Conservation (phyloP, 768 basidiomycete species). For the Lactarius vividus region DNA sequence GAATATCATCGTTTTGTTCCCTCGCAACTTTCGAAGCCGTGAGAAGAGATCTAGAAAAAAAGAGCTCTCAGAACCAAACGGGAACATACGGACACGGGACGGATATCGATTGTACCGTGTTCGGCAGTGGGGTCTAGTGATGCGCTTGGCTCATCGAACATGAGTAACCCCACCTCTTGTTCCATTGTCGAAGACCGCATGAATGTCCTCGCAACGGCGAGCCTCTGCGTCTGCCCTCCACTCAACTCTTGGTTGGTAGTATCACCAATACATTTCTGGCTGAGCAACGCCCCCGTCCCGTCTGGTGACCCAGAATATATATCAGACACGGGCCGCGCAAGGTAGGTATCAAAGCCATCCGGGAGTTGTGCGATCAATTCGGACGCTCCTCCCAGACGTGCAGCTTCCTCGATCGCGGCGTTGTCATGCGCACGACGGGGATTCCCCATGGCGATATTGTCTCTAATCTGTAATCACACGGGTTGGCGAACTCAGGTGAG, state of each 20-base stretch:
- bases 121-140: constrained; percentile 74
- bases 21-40: constrained; percentile 60
- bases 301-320: constrained; percentile 63
- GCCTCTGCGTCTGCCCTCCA: constrained; percentile 74
- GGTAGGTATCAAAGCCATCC: constrained; percentile 67
- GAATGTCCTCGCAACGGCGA: constrained; percentile 73
- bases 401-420: constrained; percentile 60
- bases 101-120: constrained; percentile 46
- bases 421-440: constrained; percentile 52
- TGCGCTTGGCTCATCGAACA: constrained; percentile 76
- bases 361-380: constrained; percentile 62
- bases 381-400: constrained; percentile 65
- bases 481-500: not conserved
- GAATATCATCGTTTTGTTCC: constrained; percentile 81
- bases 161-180: constrained; percentile 51
- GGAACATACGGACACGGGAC: not conserved
- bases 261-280: constrained; percentile 43
- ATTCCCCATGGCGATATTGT: constrained; percentile 76
- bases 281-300: constrained; percentile 61
- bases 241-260: constrained; percentile 38
- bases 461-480: constrained; percentile 51
- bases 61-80: not conserved
- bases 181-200: constrained; percentile 56
- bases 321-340: constrained; percentile 66
- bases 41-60: constrained; percentile 57